phyloP scores from a whole-genome alignment of 169 alveolate genomes.

The Pseudocohnilembus persalinus region DNA sequence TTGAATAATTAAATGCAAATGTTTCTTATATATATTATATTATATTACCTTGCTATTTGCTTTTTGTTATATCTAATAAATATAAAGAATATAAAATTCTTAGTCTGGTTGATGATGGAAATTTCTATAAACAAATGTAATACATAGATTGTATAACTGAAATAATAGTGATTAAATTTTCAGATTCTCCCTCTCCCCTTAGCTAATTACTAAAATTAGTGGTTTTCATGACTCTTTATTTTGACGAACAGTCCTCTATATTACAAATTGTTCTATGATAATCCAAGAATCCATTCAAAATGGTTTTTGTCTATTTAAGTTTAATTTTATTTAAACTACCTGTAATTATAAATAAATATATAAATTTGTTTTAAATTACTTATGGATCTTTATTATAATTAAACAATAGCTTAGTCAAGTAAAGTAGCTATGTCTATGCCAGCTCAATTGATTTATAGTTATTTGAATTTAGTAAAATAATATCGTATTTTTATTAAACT shows the following conservation, averaged over 20 bases:
- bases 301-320: slow-evolving; percentile 18
- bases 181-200: slow-evolving; percentile 29
- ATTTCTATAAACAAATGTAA: slow-evolving; percentile 54
- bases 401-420: neutral
- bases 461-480: slow-evolving; percentile 28
- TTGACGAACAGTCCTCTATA: slow-evolving; percentile 42
- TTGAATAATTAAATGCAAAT: too few relatives aligned
- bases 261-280: slow-evolving; percentile 40
- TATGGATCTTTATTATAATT: neutral
- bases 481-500: slow-evolving; percentile 28
- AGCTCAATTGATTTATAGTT: neutral
- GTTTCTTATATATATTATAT: neutral
- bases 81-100: slow-evolving; percentile 58
- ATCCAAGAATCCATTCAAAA: slow-evolving; percentile 42
- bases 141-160: slow-evolving; percentile 47
- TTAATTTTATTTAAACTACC: slow-evolving; percentile 16
- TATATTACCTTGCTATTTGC: slow-evolving; percentile 13
- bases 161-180: slow-evolving; percentile 18
- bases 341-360: slow-evolving; percentile 13
- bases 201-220: slow-evolving; percentile 22
- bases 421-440: neutral
- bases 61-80: slow-evolving; percentile 60
- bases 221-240: slow-evolving; percentile 21
- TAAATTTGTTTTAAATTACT: slow-evolving; percentile 15
- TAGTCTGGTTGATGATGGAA: slow-evolving; percentile 57